Evolutionary conservation across 1,284 basidiomycete species (phyloP).

Genomic region (Marasmius oreades): DNA sequence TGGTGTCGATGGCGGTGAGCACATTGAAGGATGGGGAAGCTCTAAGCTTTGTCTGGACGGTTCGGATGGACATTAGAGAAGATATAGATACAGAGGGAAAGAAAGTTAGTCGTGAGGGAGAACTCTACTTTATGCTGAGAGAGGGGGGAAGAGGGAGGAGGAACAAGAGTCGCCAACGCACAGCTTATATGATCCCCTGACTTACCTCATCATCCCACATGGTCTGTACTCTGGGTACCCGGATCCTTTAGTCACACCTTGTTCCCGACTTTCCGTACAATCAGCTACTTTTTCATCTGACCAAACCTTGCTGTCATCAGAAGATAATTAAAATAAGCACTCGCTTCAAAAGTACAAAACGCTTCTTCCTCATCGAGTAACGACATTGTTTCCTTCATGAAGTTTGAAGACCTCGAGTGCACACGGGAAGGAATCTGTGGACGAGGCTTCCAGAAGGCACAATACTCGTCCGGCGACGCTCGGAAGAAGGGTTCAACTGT

Average conservation of each 20-base stretch:
- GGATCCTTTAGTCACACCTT: not conserved
- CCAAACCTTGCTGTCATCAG: not conserved
- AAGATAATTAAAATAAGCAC: not conserved
- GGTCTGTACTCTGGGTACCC: not conserved
- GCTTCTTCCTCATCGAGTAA: not conserved
- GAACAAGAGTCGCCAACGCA: not conserved
- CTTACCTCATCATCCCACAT: not conserved
- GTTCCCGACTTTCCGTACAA: not conserved
- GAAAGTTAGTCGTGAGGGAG: slow-evolving; percentile 5
- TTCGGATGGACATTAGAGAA: slow-evolving; percentile 12
- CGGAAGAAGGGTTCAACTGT: not conserved
- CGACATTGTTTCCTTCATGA: too few relatives aligned
- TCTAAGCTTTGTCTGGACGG: slow-evolving; percentile 8
- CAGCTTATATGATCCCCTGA: slow-evolving; percentile 3
- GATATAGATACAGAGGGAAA: slow-evolving; percentile 1
- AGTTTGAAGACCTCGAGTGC: too few relatives aligned
- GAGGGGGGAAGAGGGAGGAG: slow-evolving; percentile 5
- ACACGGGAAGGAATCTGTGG: too few relatives aligned
- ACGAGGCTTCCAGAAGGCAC: not conserved
- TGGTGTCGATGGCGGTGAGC: slow-evolving; percentile 10
- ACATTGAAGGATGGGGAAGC: slow-evolving; percentile 2
- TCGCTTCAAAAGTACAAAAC: not conserved
- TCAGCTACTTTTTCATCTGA: not conserved
- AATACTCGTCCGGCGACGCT: not conserved
- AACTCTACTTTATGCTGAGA: not conserved